Conservation (phyloP, 768 basidiomycete species). For the Chalciporus pseudorubinellus region DNA sequence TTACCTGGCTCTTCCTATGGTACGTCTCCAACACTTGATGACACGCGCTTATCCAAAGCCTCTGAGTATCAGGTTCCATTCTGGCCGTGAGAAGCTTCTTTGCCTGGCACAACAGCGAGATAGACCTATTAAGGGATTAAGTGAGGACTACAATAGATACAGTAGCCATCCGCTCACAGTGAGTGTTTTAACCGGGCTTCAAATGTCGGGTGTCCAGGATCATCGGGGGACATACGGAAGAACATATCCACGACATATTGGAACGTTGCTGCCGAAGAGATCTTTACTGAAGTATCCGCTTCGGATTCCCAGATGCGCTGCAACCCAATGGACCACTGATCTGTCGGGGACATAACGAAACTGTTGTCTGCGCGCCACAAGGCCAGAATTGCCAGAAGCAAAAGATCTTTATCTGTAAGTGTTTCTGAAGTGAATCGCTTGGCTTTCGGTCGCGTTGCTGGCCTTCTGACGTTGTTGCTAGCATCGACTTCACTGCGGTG, state of each 20-base stretch:
- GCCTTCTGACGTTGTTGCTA: conserved; percentile 51
- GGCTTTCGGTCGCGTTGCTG: conserved; percentile 57
- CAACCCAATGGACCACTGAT: conserved; percentile 47
- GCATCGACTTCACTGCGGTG: conserved; percentile 63
- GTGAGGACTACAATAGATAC: neutral
- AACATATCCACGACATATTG: conserved; percentile 43
- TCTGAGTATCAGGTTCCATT: conserved; percentile 57
- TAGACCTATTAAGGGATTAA: conserved; percentile 14
- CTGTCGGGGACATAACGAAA: conserved; percentile 52
- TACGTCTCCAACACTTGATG: conserved; percentile 60
- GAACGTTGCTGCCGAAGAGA: conserved; percentile 53
- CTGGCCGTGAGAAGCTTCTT: conserved; percentile 60
- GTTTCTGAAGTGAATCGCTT: conserved; percentile 57
- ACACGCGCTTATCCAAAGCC: conserved; percentile 65
- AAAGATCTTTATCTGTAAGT: conserved; percentile 64
- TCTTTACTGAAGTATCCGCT: conserved; percentile 64
- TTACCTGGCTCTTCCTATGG: conserved; percentile 47
- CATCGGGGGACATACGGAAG: conserved; percentile 41
- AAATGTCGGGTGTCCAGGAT: conserved; percentile 37
- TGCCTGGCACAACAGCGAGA: conserved; percentile 43
- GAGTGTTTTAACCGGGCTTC: conserved; percentile 45
- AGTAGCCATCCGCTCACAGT: conserved; percentile 39
- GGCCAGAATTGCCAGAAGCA: conserved; percentile 65
- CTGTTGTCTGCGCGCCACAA: conserved; percentile 59
- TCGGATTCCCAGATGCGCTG: conserved; percentile 60